These are phyloP conservation scores for Gymnopus androsaceus DNA, from an alignment of 1,284 basidiomycete species.

Conservation along the genomic window DNA sequence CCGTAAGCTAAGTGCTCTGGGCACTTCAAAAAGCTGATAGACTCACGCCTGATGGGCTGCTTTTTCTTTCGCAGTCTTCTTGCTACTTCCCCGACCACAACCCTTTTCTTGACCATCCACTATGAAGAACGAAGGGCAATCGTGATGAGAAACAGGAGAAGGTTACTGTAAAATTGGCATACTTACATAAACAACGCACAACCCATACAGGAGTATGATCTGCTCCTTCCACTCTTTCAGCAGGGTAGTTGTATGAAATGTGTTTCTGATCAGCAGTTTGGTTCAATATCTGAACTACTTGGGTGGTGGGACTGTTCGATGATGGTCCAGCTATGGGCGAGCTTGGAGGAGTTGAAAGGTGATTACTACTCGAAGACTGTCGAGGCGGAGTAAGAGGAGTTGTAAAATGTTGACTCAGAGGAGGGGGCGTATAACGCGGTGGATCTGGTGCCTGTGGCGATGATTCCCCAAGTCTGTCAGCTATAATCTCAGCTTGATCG, in stretches of 20 bases:
- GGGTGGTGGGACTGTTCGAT: background rate
- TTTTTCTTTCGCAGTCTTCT: background rate
- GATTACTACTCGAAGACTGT: background rate
- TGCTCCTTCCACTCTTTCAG: background rate
- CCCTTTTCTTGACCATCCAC: background rate
- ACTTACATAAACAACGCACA: background rate
- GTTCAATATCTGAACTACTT: background rate
- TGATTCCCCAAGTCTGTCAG: no score
- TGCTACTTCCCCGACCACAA: background rate
- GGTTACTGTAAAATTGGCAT: background rate
- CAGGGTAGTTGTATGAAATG: background rate
- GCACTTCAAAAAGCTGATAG: background rate
- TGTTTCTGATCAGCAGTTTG: background rate
- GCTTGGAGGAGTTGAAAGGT: background rate
- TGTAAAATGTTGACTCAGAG: no score
- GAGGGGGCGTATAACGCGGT: no score
- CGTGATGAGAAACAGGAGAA: no score
- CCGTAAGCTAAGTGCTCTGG: background rate
- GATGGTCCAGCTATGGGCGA: no score
- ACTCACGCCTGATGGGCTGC: background rate
- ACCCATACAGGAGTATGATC: slow-evolving; percentile 1
- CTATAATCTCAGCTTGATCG: background rate
- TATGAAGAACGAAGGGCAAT: background rate
- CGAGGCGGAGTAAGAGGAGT: background rate
- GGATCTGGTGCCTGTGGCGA: no score